Percentiles rank a stretch among this genome's conserved stretches.
phyloP scores from a whole-genome alignment of 768 basidiomycete genomes.

The Harrya chromipes region DNA sequence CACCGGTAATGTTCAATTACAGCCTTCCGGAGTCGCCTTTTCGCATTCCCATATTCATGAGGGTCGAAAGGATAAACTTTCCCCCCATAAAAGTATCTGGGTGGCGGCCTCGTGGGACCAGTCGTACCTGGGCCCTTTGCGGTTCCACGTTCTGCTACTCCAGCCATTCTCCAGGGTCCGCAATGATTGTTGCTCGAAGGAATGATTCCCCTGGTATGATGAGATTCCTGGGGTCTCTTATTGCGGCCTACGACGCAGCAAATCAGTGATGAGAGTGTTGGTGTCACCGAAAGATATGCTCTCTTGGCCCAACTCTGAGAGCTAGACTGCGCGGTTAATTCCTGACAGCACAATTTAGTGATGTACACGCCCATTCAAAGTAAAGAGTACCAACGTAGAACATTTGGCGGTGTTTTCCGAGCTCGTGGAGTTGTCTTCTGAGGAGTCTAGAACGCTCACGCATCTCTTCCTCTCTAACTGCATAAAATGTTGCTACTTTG shows the following conservation, averaged over 20 bases:
- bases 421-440: constrained; percentile 68
- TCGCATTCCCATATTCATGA: constrained; percentile 81
- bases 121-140: not conserved
- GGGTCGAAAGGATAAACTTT: constrained; percentile 45
- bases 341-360: constrained; percentile 11
- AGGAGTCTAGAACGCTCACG: constrained; percentile 44
- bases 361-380: not conserved
- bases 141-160: not conserved
- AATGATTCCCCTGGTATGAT: not conserved
- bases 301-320: constrained; percentile 13
- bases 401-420: constrained; percentile 62
- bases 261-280: constrained; percentile 3
- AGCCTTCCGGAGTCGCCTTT: constrained; percentile 80
- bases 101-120: too few species aligned
- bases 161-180: not conserved
- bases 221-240: not conserved
- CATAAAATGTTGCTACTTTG: constrained; percentile 84
- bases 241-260: not conserved
- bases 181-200: not conserved
- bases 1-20: constrained; percentile 81
- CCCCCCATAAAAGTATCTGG: not conserved
- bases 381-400: constrained; percentile 47
- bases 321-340: constrained; percentile 6
- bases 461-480: constrained; percentile 66
- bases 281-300: constrained; percentile 1